Evolutionary conservation across 1,284 basidiomycete genomes (phyloP).

Genomic region (Wallemia ichthyophaga): DNA sequence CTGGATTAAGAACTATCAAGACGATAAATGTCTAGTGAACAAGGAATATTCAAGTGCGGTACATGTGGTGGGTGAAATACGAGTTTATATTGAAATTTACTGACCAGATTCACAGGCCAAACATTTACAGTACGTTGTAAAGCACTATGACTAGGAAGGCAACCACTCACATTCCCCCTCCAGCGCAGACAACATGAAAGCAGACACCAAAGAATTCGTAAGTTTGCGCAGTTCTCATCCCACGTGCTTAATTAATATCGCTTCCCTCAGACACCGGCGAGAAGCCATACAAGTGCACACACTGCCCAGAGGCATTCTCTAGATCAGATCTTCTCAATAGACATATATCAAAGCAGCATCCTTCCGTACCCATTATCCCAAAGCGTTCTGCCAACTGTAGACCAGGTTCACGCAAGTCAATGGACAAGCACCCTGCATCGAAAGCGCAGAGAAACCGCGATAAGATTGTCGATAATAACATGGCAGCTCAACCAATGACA

Average conservation of each 20-base stretch:
- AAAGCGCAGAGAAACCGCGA: neutral
- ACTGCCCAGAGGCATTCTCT: neutral
- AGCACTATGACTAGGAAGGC: neutral
- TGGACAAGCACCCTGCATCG: neutral
- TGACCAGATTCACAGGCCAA: neutral
- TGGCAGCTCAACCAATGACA: no score
- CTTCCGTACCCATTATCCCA: neutral
- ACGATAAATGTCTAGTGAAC: neutral
- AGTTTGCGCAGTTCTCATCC: neutral
- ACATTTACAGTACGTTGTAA: neutral
- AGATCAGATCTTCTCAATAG: neutral
- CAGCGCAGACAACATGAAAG: neutral
- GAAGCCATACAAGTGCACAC: neutral
- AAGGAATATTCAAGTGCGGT: neutral
- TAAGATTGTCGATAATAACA: neutral
- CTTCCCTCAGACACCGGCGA: neutral
- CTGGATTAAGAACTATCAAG: neutral
- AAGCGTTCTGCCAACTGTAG: neutral
- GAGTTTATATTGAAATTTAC: neutral
- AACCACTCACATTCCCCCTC: neutral
- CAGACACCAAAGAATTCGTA: neutral
- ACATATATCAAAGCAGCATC: neutral
- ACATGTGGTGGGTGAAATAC: neutral
- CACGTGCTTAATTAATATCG: no score
- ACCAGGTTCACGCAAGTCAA: neutral